phyloP scores from a whole-genome alignment of 306 rosid species.

The Glycine tomentella region DNA sequence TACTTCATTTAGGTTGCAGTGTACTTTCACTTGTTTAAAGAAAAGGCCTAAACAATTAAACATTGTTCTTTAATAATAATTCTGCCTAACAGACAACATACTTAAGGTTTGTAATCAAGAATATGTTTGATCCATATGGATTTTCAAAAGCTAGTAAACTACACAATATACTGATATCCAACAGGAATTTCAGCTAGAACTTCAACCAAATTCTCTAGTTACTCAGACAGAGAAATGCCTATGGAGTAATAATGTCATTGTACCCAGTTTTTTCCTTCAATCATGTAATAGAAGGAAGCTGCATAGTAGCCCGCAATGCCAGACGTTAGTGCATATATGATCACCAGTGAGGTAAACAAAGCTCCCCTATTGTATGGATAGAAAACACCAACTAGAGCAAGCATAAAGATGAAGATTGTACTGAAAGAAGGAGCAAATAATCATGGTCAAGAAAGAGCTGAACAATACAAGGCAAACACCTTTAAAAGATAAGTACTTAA shows the following conservation, averaged over 20 bases:
- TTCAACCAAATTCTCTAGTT: conserved; percentile 18
- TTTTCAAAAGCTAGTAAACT: conserved; percentile 1
- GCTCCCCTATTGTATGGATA: conserved; percentile 68
- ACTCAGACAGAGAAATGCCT: conserved; percentile 6
- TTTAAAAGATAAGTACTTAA: conserved; percentile 12
- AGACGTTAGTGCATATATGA: conserved; percentile 57
- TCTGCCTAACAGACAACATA: not conserved
- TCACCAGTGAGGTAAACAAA: conserved; percentile 59
- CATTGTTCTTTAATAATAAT: not conserved
- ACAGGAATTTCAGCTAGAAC: not conserved
- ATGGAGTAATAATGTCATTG: conserved; percentile 9
- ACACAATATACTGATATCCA: not conserved
- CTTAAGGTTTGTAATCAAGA: conserved; percentile 5
- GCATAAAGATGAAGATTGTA: conserved; percentile 58
- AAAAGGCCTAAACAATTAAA: not conserved
- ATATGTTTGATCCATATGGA: conserved; percentile 28
- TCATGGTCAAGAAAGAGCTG: conserved; percentile 26
- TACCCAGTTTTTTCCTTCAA: conserved; percentile 64
- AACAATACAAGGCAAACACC: conserved; percentile 23
- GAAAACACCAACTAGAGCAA: conserved; percentile 62
- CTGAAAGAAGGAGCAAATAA: conserved; percentile 50
- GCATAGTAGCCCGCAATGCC: conserved; percentile 62
- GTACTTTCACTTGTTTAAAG: conserved; percentile 22
- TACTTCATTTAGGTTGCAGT: conserved; percentile 24
- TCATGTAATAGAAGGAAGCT: conserved; percentile 59